Conservation (phyloP, 129 eudicot genomes). For the Artemisia argyi region DNA sequence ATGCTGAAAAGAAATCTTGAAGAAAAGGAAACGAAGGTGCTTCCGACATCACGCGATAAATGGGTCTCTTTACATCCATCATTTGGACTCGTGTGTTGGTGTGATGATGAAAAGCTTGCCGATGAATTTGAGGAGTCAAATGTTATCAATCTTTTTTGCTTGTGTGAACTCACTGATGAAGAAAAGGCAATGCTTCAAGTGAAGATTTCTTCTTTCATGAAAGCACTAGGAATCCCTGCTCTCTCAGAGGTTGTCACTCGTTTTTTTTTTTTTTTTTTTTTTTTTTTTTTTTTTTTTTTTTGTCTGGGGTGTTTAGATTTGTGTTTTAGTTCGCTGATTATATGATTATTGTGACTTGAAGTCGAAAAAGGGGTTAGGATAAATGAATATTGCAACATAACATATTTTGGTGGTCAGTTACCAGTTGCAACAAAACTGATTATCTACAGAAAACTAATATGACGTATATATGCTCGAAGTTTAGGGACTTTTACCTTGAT, state of each 20-base stretch:
- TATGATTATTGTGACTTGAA: too few relatives aligned
- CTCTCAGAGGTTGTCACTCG: constrained; percentile 63
- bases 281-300: neutral
- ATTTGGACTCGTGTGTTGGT: constrained; percentile 81
- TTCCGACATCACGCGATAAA: constrained; percentile 73
- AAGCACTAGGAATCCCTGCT: constrained; percentile 60
- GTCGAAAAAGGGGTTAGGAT: too few relatives aligned
- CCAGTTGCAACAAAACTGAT: too few relatives aligned
- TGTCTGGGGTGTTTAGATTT: too few relatives aligned
- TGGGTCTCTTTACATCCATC: constrained; percentile 90
- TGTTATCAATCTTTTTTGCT: constrained; percentile 55
- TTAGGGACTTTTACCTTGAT: neutral
- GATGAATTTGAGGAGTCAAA: constrained; percentile 60
- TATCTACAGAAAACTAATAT: too few relatives aligned
- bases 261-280: too few relatives aligned
- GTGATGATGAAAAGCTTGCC: constrained; percentile 66
- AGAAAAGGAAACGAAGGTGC: constrained; percentile 54
- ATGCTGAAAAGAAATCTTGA: constrained; percentile 56
- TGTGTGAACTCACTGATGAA: constrained; percentile 57
- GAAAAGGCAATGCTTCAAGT: constrained; percentile 47
- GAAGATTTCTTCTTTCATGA: constrained; percentile 53
- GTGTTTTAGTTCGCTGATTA: too few relatives aligned
- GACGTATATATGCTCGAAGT: neutral
- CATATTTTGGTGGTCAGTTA: too few relatives aligned
- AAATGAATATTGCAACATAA: neutral